phyloP scores from a whole-genome alignment of 78 protist species.

The Cavenderia fasciculata region DNA sequence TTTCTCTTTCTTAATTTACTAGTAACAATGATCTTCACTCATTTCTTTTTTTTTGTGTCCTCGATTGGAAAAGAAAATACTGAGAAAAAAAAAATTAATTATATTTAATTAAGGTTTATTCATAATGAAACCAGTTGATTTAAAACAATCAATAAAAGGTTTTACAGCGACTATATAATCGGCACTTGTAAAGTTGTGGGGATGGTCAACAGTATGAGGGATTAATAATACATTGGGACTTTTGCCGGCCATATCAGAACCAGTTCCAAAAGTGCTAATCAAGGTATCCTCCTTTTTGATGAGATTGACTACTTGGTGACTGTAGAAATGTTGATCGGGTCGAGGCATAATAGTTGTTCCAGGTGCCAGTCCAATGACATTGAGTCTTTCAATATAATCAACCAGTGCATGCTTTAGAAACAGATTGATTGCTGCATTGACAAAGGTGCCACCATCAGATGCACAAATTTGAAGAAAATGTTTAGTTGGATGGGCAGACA shows the following conservation, averaged over 20 bases:
- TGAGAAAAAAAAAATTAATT: too few relatives aligned
- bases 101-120: too few relatives aligned
- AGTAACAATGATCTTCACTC: too few relatives aligned
- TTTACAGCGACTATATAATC: too few relatives aligned
- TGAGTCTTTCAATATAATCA: not conserved
- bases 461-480: conserved; percentile 33
- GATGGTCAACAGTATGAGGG: conserved; percentile 34
- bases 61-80: too few relatives aligned
- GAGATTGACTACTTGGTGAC: conserved; percentile 11
- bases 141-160: too few relatives aligned
- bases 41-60: too few relatives aligned
- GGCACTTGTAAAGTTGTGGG: conserved; percentile 23
- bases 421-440: not conserved
- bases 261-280: conserved; percentile 2
- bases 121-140: too few relatives aligned
- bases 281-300: conserved; percentile 38
- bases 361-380: conserved; percentile 25
- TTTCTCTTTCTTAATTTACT: too few relatives aligned
- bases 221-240: not conserved
- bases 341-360: conserved; percentile 4
- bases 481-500: conserved; percentile 12
- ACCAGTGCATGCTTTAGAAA: not conserved
- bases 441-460: conserved; percentile 56
- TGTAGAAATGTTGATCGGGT: not conserved
- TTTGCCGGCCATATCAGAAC: not conserved